phyloP scores from a whole-genome alignment of 78 protist species.

The Polysphondylium violaceum region DNA sequence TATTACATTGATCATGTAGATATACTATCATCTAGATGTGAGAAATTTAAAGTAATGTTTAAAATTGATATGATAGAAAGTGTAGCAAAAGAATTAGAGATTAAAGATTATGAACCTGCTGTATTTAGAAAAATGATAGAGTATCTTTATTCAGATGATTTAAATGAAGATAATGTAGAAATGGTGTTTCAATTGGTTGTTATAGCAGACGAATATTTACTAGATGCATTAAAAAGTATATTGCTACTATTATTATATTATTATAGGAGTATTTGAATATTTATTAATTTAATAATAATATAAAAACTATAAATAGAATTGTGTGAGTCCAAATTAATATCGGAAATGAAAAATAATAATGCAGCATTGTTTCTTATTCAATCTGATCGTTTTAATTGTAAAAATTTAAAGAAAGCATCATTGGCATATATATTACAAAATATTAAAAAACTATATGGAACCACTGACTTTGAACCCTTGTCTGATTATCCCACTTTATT shows the following conservation, averaged over 20 bases:
- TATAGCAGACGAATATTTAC: conserved; percentile 72
- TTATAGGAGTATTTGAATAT: neutral
- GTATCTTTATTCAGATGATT: conserved; percentile 36
- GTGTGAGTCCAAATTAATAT: conserved; percentile 41
- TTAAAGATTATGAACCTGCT: conserved; percentile 21
- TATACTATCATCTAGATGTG: conserved; percentile 64
- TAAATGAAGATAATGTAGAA: conserved; percentile 42
- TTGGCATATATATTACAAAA: conserved; percentile 6
- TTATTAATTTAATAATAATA: neutral
- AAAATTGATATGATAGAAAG: conserved; percentile 47
- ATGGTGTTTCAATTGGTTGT: conserved; percentile 39
- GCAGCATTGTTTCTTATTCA: conserved; percentile 28
- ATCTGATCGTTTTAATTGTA: conserved; percentile 56
- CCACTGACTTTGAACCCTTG: conserved; percentile 38
- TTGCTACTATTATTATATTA: too few species aligned
- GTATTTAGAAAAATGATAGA: conserved; percentile 75
- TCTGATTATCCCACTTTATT: conserved; percentile 15
- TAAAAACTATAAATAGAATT: neutral
- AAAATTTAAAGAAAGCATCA: conserved; percentile 22
- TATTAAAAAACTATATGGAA: conserved; percentile 22
- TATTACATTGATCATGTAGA: neutral
- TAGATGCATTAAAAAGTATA: conserved; percentile 64
- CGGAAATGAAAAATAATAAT: conserved; percentile 42
- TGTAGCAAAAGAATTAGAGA: conserved; percentile 28
- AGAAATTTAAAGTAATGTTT: conserved; percentile 71